Percentiles rank a stretch among this genome's conserved stretches.
Evolutionary conservation across 148 eudicot species (phyloP).

Genomic region (Amaranthus palmeri): DNA sequence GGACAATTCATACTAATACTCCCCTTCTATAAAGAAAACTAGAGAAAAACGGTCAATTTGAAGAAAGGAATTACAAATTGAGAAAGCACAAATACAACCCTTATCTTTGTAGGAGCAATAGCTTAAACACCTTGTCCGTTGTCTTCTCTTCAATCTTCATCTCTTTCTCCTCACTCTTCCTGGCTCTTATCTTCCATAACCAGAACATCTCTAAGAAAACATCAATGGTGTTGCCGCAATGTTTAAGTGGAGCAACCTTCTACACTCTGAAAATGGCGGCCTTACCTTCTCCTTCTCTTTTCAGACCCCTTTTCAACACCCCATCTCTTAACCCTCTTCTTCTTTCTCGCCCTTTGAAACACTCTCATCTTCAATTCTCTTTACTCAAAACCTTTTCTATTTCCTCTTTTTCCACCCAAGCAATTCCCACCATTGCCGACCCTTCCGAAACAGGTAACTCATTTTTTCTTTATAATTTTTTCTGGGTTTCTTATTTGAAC

Average conservation of each 20-base stretch:
- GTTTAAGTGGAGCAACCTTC: conserved; percentile 33
- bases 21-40: too few relatives aligned
- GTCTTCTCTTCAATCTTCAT: not conserved
- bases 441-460: conserved; percentile 36
- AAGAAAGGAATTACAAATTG: too few relatives aligned
- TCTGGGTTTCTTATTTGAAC: not conserved
- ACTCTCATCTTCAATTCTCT: conserved; percentile 21
- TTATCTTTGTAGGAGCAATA: too few relatives aligned
- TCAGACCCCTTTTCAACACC: conserved; percentile 24
- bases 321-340: conserved; percentile 19
- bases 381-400: conserved; percentile 38
- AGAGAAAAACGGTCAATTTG: too few relatives aligned
- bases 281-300: conserved; percentile 28
- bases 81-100: too few relatives aligned
- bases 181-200: not conserved
- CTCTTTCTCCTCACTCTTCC: not conserved
- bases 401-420: conserved; percentile 18
- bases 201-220: not conserved
- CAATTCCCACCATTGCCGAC: conserved; percentile 18
- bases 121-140: not conserved
- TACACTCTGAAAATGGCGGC: conserved; percentile 39
- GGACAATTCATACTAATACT: too few relatives aligned
- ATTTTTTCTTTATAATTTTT: not conserved
- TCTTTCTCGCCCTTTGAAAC: conserved; percentile 12
- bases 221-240: conserved; percentile 29